Base-by-base conservation (phyloP, 257 asterid genomes). In the Gentiana straminea region DNA sequence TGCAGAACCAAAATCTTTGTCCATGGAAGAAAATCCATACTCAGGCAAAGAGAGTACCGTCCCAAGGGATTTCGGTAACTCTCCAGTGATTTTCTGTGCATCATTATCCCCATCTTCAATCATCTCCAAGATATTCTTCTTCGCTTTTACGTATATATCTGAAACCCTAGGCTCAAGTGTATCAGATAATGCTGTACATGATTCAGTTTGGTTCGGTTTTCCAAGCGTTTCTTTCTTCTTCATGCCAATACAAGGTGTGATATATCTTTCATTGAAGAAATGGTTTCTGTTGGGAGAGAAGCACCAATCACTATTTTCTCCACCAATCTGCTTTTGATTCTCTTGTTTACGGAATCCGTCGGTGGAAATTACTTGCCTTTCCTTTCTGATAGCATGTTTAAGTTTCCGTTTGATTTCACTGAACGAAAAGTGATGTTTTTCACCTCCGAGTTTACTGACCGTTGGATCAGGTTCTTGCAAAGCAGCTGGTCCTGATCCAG, bases 231-330 rank as follows among this genome's bases (percentile, higher is more conserved):
- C 94, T 52, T 57, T 80, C 58, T 72, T 70, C 79, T 68, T 81
- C 10, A 69, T 37, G 55, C 79, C 69, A 55, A 77, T 66, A 13
- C 79, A 71, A 46, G 95, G 68, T 61, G 68, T 60, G 33, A 84
- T 75, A 70, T 78, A 85, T 59, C 67, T 80, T 70, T 92, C 99
- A 15, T 81, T 80, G 55, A 73, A 92, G 58, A 85, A 85, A 71
- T 88, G 95, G 79, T 85, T 84, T 73, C 97, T 79, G 63, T 85
- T 88, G 13, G 98, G 98, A 68, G 97, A 91, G 24, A 24, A 24
- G 57, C 86, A 70, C 98, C 97, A 87, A 13, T 81, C 82, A 24
- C 66, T 56, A 73, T 59, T 76, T 57, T 87, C 95, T 67, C 82
- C 87, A 8, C 57, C 12, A 51, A 58, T 49, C 57, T 64, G 43